Evolutionary conservation across 768 basidiomycete species (phyloP).

Genomic region (Lyophyllum atratum): DNA sequence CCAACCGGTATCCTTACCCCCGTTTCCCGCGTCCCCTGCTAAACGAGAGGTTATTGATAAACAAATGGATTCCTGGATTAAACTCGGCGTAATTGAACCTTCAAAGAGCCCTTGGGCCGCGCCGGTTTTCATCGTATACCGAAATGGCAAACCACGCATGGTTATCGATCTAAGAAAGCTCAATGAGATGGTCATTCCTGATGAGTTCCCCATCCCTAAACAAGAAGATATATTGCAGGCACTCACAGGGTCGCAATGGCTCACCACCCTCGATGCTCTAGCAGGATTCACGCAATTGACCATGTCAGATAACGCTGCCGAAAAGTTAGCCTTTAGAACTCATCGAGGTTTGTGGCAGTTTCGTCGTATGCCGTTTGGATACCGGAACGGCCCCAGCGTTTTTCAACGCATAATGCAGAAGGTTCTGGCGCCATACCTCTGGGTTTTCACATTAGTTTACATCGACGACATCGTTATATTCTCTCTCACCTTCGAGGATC

Average conservation of each 20-base stretch:
- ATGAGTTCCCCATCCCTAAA: background rate
- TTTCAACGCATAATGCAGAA: slow-evolving; percentile 1
- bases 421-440: background rate
- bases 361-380: background rate
- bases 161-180: too few relatives aligned
- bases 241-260: too few relatives aligned
- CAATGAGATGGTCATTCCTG: background rate
- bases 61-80: slow-evolving; percentile 32
- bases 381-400: background rate
- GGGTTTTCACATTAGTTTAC: too few relatives aligned
- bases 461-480: slow-evolving; percentile 29
- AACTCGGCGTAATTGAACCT: slow-evolving; percentile 37
- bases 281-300: background rate
- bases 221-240: background rate
- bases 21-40: slow-evolving; percentile 25
- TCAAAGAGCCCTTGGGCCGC: slow-evolving; percentile 38
- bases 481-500: slow-evolving; percentile 28
- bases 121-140: too few relatives aligned
- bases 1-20: slow-evolving; percentile 27
- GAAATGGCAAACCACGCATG: too few relatives aligned
- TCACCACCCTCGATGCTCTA: background rate
- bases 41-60: too few relatives aligned
- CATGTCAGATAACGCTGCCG: background rate
- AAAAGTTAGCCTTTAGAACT: background rate
- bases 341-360: slow-evolving; percentile 1